Conservation (phyloP, 352 stramenopile species). For the Phytophthora quininea region DNA sequence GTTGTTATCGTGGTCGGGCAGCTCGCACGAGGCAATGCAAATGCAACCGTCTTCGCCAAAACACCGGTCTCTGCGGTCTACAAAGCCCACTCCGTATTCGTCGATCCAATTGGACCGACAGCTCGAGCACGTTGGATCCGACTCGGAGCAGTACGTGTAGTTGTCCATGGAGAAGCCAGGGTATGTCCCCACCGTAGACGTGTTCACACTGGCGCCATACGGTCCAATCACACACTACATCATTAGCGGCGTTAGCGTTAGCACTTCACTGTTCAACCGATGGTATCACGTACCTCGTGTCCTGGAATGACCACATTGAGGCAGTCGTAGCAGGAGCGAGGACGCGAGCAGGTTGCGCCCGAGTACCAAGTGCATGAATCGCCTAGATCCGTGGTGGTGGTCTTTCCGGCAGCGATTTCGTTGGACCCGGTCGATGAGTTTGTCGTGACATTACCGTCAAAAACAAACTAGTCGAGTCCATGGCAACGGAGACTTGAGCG, state of each 20-base stretch:
- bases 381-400: constrained; percentile 13
- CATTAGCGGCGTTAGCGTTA: neutral
- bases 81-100: constrained; percentile 16
- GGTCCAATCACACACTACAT: constrained; percentile 40
- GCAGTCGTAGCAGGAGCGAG: constrained; percentile 44
- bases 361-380: constrained; percentile 46
- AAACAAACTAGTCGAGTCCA: constrained; percentile 13
- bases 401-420: constrained; percentile 24
- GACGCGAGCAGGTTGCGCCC: constrained; percentile 28
- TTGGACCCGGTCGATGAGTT: neutral
- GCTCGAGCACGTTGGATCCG: constrained; percentile 29
- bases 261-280: neutral
- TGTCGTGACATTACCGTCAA: constrained; percentile 21
- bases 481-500: neutral
- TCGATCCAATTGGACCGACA: constrained; percentile 36
- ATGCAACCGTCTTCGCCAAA: constrained; percentile 45
- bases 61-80: constrained; percentile 29
- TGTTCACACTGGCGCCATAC: constrained; percentile 39
- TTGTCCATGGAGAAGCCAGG: constrained; percentile 31
- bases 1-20: constrained; percentile 24
- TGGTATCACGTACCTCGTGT: constrained; percentile 27
- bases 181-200: constrained; percentile 22
- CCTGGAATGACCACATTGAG: constrained; percentile 38
- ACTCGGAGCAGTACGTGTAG: constrained; percentile 46
- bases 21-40: constrained; percentile 45